Evolutionary conservation across 129 eudicot genomes (phyloP).

Genomic region (Pittosporum tobira): DNA sequence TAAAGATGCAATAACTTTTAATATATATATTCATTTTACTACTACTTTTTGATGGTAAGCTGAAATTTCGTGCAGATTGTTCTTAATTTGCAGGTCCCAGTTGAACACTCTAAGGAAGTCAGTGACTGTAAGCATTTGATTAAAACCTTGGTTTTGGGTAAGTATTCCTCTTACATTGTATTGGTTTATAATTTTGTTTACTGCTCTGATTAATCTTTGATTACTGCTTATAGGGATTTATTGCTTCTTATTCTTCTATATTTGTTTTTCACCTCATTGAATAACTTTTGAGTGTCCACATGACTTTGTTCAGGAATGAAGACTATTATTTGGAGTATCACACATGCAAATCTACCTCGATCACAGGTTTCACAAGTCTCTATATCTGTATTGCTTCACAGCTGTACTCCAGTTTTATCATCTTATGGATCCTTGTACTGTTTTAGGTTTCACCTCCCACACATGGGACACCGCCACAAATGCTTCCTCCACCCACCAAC

Average conservation of each 20-base stretch:
- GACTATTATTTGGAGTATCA: constrained; percentile 97
- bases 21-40: neutral
- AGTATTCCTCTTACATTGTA: constrained; percentile 19
- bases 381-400: constrained; percentile 1
- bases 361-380: constrained; percentile 59
- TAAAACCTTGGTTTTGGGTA: constrained; percentile 94
- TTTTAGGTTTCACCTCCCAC: constrained; percentile 64
- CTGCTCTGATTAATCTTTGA: constrained; percentile 5
- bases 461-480: constrained; percentile 78
- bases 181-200: constrained; percentile 3
- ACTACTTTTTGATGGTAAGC: neutral
- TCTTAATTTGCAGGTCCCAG: constrained; percentile 73
- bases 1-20: neutral
- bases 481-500: constrained; percentile 56
- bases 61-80: constrained; percentile 56
- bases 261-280: neutral
- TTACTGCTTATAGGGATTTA: constrained; percentile 4
- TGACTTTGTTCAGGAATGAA: constrained; percentile 70
- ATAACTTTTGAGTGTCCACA: neutral
- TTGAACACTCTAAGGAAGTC: constrained; percentile 89
- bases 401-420: neutral
- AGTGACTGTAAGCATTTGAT: constrained; percentile 90
- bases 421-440: constrained; percentile 4
- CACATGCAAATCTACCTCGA: constrained; percentile 91
- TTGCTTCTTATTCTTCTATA: neutral